Conservation (phyloP, 2,329 filamentous ascomycete genomes). For the Aspergillus alliaceus region DNA sequence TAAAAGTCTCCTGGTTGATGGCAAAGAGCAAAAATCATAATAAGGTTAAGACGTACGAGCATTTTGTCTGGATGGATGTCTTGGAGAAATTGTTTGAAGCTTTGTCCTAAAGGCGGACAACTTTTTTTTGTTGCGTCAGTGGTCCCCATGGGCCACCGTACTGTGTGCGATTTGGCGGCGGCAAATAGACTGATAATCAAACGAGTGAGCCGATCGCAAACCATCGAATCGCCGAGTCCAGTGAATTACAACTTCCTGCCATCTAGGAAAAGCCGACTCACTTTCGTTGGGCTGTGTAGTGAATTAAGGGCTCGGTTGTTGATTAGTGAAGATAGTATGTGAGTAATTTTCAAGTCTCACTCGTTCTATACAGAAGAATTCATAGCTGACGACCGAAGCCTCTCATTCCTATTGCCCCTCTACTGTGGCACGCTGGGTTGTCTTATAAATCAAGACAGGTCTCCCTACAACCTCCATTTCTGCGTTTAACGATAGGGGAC, state of each 20-base stretch:
- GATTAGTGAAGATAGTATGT: constrained; percentile 14
- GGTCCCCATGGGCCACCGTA: constrained; percentile 26
- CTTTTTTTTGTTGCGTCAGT: constrained; percentile 38
- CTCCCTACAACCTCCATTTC: not conserved
- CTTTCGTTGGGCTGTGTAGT: constrained; percentile 20
- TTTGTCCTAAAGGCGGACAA: constrained; percentile 26
- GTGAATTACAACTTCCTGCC: constrained; percentile 15
- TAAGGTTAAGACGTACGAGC: constrained; percentile 26
- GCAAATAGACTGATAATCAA: constrained; percentile 25
- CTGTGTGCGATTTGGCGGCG: constrained; percentile 32
- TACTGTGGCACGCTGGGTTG: constrained; percentile 26
- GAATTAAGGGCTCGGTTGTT: constrained; percentile 22
- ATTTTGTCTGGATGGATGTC: constrained; percentile 23
- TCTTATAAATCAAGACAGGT: constrained; percentile 18
- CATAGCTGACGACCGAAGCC: constrained; percentile 14
- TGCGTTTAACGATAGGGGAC: constrained; percentile 15
- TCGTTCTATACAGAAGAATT: not conserved
- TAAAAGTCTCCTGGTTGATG: not conserved
- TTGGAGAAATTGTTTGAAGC: constrained; percentile 8
- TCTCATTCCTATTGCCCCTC: constrained; percentile 33
- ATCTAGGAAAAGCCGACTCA: constrained; percentile 18
- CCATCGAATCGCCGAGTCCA: constrained; percentile 10
- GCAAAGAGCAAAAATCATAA: not conserved
- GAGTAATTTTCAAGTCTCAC: constrained; percentile 1
- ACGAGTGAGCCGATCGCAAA: constrained; percentile 21